These are phyloP conservation scores for Arthrinium phaeospermum DNA, from an alignment of 2,329 filamentous ascomycete species.

Conservation along the genomic window DNA sequence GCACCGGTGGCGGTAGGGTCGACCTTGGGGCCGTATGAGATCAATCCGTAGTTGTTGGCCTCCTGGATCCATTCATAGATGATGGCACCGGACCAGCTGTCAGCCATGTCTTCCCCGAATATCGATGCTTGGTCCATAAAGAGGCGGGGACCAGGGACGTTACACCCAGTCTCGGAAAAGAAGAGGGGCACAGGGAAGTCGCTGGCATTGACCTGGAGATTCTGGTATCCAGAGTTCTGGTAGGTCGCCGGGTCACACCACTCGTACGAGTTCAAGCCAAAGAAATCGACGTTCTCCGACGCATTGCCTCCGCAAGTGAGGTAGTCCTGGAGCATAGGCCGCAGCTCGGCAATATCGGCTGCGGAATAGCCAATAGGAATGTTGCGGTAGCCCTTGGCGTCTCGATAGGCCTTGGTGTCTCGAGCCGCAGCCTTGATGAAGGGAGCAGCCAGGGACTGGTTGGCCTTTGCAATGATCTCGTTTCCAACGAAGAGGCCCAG, in stretches of 20 bases:
- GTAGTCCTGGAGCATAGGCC: conserved; percentile 57
- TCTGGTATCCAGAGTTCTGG: conserved; percentile 63
- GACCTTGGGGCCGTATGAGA: conserved; percentile 71
- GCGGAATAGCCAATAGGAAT: conserved; percentile 81
- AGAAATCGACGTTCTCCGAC: conserved; percentile 59
- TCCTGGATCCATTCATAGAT: conserved; percentile 82
- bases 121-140: conserved; percentile 76
- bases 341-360: conserved; percentile 74
- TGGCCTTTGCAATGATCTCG: conserved; percentile 72
- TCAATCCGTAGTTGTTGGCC: conserved; percentile 65
- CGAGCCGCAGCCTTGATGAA: conserved; percentile 75
- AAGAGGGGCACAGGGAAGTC: conserved; percentile 73
- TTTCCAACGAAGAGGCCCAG: conserved; percentile 76
- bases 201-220: conserved; percentile 66
- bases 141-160: conserved; percentile 65
- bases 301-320: conserved; percentile 66
- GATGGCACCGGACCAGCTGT: conserved; percentile 72
- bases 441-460: conserved; percentile 63
- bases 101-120: conserved; percentile 65
- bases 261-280: conserved; percentile 76
- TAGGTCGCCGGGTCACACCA: conserved; percentile 70
- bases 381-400: conserved; percentile 74
- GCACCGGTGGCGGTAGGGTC: conserved; percentile 59
- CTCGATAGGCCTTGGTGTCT: conserved; percentile 75
- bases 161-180: conserved; percentile 81